phyloP scores from a whole-genome alignment of 2,329 filamentous ascomycete species.

The Rachicladosporium sp. region DNA sequence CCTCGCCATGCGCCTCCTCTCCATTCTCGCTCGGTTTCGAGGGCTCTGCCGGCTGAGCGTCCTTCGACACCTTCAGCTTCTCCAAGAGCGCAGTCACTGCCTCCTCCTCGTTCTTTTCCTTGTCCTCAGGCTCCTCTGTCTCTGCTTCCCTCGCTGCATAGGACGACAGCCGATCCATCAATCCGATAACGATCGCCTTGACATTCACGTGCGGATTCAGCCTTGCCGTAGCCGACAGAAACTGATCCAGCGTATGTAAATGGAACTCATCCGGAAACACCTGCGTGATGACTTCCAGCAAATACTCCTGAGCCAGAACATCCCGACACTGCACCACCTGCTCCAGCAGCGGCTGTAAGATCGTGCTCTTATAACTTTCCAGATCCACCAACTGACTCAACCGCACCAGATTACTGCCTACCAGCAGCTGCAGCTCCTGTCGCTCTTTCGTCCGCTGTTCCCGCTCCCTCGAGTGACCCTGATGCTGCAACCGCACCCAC shows the following conservation, averaged over 20 bases:
- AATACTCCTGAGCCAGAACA: constrained; percentile 91
- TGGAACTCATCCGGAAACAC: constrained; percentile 99
- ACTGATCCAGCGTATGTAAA: constrained; percentile 88
- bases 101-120: constrained; percentile 69
- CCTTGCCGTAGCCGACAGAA: constrained; percentile 82
- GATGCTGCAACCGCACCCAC: constrained; percentile 94
- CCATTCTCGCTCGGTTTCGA: constrained; percentile 16
- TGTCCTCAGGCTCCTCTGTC: constrained; percentile 56
- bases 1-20: constrained; percentile 11
- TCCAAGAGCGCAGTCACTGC: constrained; percentile 68
- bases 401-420: constrained; percentile 91
- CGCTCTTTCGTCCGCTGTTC: constrained; percentile 89
- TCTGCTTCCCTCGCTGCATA: constrained; percentile 86
- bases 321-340: constrained; percentile 97
- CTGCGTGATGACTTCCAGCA: constrained; percentile 95
- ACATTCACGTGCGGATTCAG: constrained; percentile 95
- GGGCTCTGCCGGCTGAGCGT: constrained; percentile 27
- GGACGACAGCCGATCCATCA: constrained; percentile 91
- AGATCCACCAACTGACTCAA: constrained; percentile 92
- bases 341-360: constrained; percentile 78
- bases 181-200: constrained; percentile 92
- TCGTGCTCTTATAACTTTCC: constrained; percentile 83
- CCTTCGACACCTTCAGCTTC: constrained; percentile 58
- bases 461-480: constrained; percentile 88
- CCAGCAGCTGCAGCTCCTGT: constrained; percentile 86